Conservation (phyloP, 306 rosid genomes). For the Corylus avellana region DNA sequence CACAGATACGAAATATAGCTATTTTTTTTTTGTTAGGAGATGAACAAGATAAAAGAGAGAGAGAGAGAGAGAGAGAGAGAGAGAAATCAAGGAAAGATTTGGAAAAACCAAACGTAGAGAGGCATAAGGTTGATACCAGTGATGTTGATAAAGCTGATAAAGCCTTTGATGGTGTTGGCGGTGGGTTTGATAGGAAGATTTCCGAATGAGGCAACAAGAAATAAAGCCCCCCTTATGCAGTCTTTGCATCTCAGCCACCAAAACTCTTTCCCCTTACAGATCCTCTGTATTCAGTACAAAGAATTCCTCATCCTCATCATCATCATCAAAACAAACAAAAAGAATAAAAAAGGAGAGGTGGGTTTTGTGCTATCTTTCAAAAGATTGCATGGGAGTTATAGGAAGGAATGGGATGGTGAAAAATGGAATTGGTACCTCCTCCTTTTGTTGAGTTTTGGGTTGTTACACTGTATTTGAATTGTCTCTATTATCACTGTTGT, state of each 20-base stretch:
- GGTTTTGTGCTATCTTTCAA: not conserved
- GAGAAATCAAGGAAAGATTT: not conserved
- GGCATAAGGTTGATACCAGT: not conserved
- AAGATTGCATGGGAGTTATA: not conserved
- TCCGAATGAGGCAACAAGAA: conserved; percentile 7
- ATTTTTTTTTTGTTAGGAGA: not conserved
- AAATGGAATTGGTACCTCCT: not conserved
- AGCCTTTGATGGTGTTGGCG: not conserved
- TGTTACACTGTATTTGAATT: conserved; percentile 26
- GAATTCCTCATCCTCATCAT: not conserved
- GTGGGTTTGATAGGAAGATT: not conserved
- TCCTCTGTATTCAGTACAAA: not conserved
- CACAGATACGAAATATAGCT: not conserved
- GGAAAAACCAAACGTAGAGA: not conserved
- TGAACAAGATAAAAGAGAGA: too few relatives aligned
- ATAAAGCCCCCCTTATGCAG: conserved; percentile 11
- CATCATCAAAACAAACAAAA: not conserved
- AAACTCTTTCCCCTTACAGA: conserved; percentile 1
- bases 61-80: not conserved
- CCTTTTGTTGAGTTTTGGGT: conserved; percentile 16
- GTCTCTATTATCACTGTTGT: not conserved
- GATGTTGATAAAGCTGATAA: not conserved
- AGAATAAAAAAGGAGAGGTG: not conserved
- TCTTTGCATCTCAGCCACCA: conserved; percentile 22
- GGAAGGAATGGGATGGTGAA: not conserved